These are phyloP conservation scores for Annulohypoxylon truncatum DNA, from an alignment of 2,329 filamentous ascomycete species.

Conservation along the genomic window DNA sequence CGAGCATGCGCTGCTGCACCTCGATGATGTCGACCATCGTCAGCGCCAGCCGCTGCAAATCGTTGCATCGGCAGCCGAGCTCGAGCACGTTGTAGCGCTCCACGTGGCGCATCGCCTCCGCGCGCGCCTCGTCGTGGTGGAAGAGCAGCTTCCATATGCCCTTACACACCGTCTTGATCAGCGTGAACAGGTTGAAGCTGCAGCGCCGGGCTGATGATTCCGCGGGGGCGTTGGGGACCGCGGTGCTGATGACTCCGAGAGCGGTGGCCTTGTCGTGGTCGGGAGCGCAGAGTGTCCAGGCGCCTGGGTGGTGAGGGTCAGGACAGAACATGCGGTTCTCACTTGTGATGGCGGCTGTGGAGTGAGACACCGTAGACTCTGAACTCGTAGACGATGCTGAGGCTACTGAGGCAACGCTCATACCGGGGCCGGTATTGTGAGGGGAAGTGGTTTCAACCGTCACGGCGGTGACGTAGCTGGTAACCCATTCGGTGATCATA, in stretches of 20 bases:
- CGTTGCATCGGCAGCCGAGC: not conserved
- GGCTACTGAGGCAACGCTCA: not conserved
- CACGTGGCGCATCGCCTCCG: not conserved
- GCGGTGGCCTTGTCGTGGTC: slow-evolving; percentile 5
- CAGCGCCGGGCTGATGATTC: not conserved
- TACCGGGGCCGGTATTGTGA: not conserved
- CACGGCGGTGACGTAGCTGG: not conserved
- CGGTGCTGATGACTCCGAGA: too few relatives aligned
- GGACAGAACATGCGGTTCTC: slow-evolving; percentile 39
- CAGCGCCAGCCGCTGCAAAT: not conserved
- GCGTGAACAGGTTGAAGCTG: slow-evolving; percentile 31
- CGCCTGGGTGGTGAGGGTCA: slow-evolving; percentile 24
- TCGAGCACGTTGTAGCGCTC: not conserved
- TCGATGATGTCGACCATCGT: not conserved
- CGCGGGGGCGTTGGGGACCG: not conserved
- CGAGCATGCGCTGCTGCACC: not conserved
- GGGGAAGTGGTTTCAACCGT: not conserved
- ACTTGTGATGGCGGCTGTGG: not conserved
- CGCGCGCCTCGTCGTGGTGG: not conserved
- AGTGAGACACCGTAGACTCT: not conserved
- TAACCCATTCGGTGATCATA: not conserved
- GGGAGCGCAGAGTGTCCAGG: slow-evolving; percentile 37
- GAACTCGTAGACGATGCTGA: slow-evolving; percentile 1
- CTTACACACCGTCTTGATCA: slow-evolving; percentile 13
- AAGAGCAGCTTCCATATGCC: slow-evolving; percentile 26